A percentile compares a stretch with the other conserved stretches of the same genome.
These are phyloP conservation scores for Hypoxylon sp. DNA, from an alignment of 2,329 filamentous ascomycete genomes.

Conservation along the genomic window DNA sequence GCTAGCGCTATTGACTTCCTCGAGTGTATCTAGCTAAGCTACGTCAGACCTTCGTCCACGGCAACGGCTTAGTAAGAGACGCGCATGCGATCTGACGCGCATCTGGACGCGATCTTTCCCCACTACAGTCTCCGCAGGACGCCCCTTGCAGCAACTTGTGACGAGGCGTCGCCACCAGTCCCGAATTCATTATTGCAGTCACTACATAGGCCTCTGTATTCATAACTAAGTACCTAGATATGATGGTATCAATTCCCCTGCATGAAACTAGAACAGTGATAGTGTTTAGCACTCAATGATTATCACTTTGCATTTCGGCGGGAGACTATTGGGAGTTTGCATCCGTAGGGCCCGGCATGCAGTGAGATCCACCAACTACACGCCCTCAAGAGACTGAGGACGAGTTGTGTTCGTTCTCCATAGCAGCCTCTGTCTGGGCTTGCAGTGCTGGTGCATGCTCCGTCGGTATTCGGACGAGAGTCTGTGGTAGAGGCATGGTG, in stretches of 20 bases:
- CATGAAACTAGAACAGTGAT: background rate
- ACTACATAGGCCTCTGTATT: constrained; percentile 8
- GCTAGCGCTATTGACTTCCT: constrained; percentile 27
- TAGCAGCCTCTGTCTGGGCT: constrained; percentile 67
- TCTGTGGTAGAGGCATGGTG: constrained; percentile 76
- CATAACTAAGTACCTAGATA: constrained; percentile 2
- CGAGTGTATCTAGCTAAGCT: constrained; percentile 2
- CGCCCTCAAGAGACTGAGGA: constrained; percentile 33
- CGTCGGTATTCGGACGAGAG: constrained; percentile 85
- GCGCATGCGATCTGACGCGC: constrained; percentile 33
- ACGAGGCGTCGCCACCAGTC: background rate
- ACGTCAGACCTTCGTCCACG: constrained; percentile 26
- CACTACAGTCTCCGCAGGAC: constrained; percentile 21
- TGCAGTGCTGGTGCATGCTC: constrained; percentile 77
- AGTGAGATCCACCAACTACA: constrained; percentile 15
- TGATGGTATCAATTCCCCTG: too few relatives aligned
- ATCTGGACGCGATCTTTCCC: constrained; percentile 35
- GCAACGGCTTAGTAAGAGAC: constrained; percentile 39
- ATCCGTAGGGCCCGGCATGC: background rate
- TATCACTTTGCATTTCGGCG: background rate
- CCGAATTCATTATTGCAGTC: constrained; percentile 1
- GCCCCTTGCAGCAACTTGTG: constrained; percentile 8
- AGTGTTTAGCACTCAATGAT: background rate
- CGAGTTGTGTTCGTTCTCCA: constrained; percentile 58
- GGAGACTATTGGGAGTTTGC: background rate